Evolutionary conservation across 805 yeast genomes (phyloP).

Genomic region (Sugiyamaella lignohabitans): DNA sequence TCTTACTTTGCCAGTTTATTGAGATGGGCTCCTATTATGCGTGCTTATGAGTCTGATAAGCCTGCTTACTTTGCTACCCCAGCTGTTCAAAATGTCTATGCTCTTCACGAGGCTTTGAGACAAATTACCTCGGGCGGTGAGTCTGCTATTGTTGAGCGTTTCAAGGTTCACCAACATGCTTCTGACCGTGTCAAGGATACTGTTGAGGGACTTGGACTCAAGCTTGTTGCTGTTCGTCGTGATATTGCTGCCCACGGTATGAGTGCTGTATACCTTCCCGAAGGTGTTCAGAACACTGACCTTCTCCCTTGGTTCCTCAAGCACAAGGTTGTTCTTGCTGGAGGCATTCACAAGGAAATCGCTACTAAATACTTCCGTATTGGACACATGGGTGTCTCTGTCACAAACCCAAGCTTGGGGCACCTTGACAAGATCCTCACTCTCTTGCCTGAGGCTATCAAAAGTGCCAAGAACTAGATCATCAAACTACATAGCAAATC

Average conservation of each 20-base stretch:
- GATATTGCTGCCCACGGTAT: constrained; percentile 79
- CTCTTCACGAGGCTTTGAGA: constrained; percentile 67
- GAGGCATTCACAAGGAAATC: constrained; percentile 80
- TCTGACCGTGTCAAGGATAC: constrained; percentile 60
- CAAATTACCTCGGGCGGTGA: constrained; percentile 46
- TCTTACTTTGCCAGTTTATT: constrained; percentile 65
- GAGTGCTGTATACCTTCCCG: constrained; percentile 79
- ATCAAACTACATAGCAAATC: background rate
- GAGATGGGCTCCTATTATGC: constrained; percentile 85
- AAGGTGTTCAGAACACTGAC: constrained; percentile 61
- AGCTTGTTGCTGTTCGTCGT: constrained; percentile 54
- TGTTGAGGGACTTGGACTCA: constrained; percentile 50
- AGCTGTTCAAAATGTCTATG: constrained; percentile 80
- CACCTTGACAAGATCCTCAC: constrained; percentile 48
- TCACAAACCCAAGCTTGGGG: constrained; percentile 46
- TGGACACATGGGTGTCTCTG: constrained; percentile 93
- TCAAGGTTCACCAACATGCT: constrained; percentile 54
- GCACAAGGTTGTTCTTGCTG: constrained; percentile 74
- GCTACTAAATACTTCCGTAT: constrained; percentile 81
- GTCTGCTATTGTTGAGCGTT: constrained; percentile 49
- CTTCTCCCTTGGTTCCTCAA: constrained; percentile 50
- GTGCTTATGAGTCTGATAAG: constrained; percentile 72
- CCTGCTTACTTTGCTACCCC: constrained; percentile 94
- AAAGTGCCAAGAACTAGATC: constrained; percentile 15
- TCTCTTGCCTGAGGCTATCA: constrained; percentile 37